Evolutionary conservation across 768 basidiomycete species (phyloP).

Genomic region (Albatrellus ellisii): DNA sequence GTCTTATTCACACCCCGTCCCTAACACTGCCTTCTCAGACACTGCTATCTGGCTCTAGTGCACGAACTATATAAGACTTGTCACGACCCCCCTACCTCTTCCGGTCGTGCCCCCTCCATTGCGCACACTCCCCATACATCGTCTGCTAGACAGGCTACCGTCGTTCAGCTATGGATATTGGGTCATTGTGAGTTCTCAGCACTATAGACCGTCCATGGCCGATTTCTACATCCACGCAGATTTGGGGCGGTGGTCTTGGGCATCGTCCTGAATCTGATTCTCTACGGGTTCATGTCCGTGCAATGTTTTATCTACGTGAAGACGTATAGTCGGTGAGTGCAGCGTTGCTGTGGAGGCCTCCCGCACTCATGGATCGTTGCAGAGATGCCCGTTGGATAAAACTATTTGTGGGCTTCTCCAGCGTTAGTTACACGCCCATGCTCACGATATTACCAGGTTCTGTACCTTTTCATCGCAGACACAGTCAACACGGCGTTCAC

Average conservation of each 20-base stretch:
- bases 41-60: no score
- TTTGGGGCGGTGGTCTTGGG: constrained; percentile 8
- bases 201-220: no score
- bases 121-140: no score
- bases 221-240: no score
- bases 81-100: no score
- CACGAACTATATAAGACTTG: no score
- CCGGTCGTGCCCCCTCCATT: no score
- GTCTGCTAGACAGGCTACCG: no score
- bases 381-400: constrained; percentile 6
- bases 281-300: constrained; percentile 6
- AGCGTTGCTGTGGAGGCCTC: not conserved
- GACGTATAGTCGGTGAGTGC: constrained; percentile 2
- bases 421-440: not conserved
- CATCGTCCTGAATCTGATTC: constrained; percentile 3
- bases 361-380: not conserved
- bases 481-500: constrained; percentile 6
- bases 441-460: not conserved
- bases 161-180: no score
- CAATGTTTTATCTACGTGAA: constrained; percentile 7
- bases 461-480: constrained; percentile 3
- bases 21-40: no score
- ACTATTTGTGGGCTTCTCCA: constrained; percentile 2
- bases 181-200: no score
- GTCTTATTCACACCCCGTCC: no score